Conservation (phyloP, 2,329 filamentous ascomycete species). For the Cryphonectria radicalis region DNA sequence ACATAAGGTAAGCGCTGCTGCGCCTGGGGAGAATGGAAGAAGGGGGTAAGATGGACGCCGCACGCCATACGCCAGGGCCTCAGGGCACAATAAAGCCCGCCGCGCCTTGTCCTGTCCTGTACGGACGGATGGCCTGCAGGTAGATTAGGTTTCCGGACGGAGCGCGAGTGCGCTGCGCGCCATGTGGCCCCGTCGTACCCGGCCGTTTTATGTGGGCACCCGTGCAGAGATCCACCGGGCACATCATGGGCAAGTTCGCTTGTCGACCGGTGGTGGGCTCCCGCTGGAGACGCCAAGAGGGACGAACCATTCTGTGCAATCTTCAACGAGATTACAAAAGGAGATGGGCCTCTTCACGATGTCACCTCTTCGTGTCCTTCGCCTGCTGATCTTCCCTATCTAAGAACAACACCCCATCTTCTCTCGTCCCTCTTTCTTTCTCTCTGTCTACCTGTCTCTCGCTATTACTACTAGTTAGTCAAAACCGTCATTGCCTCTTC, state of each 20-base stretch:
- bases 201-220: constrained; percentile 23
- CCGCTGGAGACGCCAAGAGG: constrained; percentile 18
- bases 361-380: neutral
- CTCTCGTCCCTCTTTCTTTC: neutral
- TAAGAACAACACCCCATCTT: neutral
- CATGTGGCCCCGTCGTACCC: constrained; percentile 17
- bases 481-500: constrained; percentile 21
- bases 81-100: neutral
- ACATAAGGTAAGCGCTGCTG: neutral
- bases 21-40: neutral
- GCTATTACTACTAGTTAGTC: constrained; percentile 4
- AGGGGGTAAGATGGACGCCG: too few species aligned
- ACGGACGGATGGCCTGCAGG: neutral
- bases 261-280: constrained; percentile 15
- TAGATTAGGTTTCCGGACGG: constrained; percentile 10
- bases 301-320: constrained; percentile 22
- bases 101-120: constrained; percentile 5
- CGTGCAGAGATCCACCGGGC: constrained; percentile 23
- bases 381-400: neutral
- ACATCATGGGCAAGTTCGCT: constrained; percentile 25
- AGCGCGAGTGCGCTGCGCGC: constrained; percentile 15
- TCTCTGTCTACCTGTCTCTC: neutral
- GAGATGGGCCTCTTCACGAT: constrained; percentile 25
- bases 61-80: neutral
- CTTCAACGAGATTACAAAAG: constrained; percentile 29